Conservation (phyloP, 768 basidiomycete species). For the Mycena belliarum region DNA sequence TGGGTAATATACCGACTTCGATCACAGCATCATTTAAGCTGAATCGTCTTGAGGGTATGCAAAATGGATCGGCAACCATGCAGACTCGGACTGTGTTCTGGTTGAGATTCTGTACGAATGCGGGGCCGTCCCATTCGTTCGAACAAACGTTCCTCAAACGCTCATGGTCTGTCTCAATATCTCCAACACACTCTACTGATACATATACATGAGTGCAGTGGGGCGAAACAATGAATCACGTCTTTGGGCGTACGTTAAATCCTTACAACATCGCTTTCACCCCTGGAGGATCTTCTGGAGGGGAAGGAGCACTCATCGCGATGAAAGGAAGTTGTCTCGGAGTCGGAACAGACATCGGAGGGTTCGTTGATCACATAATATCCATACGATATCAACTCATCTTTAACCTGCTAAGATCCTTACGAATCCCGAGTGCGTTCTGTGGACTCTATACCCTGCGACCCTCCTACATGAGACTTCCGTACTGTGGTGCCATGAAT, state of each 20-base stretch:
- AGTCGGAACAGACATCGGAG: conserved; percentile 65
- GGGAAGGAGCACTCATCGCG: conserved; percentile 64
- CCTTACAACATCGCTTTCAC: conserved; percentile 60
- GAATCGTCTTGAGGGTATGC: conserved; percentile 43
- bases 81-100: conserved; percentile 50
- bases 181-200: neutral
- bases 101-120: conserved; percentile 53
- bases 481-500: conserved; percentile 55
- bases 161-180: conserved; percentile 39
- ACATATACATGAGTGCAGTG: conserved; percentile 28
- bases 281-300: conserved; percentile 66
- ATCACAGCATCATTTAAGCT: neutral
- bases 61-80: conserved; percentile 50
- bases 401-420: conserved; percentile 35
- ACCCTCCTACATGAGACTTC: conserved; percentile 55
- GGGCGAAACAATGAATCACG: conserved; percentile 63
- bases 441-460: conserved; percentile 61
- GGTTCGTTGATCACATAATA: conserved; percentile 36
- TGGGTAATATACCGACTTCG: conserved; percentile 20
- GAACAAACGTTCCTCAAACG: conserved; percentile 59
- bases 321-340: conserved; percentile 62
- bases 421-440: conserved; percentile 59
- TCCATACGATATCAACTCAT: neutral
- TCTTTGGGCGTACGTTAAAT: conserved; percentile 64
- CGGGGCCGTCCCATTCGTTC: conserved; percentile 61